Conservation (phyloP, 1,139 yeast species). For the Lodderomyces pseudojiufengensis region DNA sequence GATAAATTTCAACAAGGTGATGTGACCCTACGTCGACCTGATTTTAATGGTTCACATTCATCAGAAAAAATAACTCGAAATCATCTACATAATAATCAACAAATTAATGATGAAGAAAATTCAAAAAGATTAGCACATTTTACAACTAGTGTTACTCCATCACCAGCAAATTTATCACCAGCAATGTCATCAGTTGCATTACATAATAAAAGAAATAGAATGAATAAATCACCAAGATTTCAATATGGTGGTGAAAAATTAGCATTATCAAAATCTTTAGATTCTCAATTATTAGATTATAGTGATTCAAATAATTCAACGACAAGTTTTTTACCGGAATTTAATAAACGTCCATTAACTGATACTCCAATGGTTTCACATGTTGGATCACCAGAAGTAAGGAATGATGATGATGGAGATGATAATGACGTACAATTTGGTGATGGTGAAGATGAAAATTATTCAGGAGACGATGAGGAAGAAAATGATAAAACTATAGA, state of each 20-base stretch:
- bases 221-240: conserved; percentile 1
- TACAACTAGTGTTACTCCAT: conserved; percentile 12
- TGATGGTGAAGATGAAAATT: conserved; percentile 10
- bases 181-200: conserved; percentile 6
- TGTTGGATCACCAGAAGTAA: conserved; percentile 48
- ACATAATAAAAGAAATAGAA: not conserved
- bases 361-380: conserved; percentile 67
- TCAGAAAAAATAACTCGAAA: not conserved
- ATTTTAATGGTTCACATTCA: conserved; percentile 5
- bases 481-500: conserved; percentile 4
- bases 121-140: conserved; percentile 6
- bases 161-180: conserved; percentile 14
- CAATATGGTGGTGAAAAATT: conserved; percentile 19
- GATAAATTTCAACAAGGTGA: conserved; percentile 6
- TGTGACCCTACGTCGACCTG: conserved; percentile 10
- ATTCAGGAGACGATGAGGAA: conserved; percentile 3
- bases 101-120: not conserved
- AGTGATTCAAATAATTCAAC: conserved; percentile 17
- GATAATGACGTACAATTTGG: conserved; percentile 13
- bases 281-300: conserved; percentile 22
- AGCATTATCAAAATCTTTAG: conserved; percentile 26
- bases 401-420: conserved; percentile 29
- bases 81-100: no score
- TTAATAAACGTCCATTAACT: conserved; percentile 65
- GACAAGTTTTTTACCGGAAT: conserved; percentile 44